These are phyloP conservation scores for Tetrapisispora taiwanensis DNA, from an alignment of 805 yeast species.

Conservation along the genomic window DNA sequence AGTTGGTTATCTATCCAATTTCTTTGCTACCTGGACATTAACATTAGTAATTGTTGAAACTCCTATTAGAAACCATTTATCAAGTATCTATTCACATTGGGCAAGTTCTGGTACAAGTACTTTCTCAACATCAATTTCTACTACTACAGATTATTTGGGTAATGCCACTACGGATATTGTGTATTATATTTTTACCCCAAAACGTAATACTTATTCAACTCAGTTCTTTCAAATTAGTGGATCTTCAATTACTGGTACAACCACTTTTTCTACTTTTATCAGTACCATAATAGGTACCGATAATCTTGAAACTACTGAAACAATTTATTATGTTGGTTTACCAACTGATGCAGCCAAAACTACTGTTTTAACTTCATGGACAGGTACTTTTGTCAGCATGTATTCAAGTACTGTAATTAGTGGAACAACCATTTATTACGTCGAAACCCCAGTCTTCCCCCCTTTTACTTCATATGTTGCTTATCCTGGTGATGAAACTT, in stretches of 20 bases:
- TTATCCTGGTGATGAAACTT: neutral
- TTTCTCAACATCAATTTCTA: constrained; percentile 3
- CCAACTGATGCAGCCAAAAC: neutral
- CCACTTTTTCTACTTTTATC: constrained; percentile 4
- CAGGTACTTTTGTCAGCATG: neutral
- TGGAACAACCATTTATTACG: neutral
- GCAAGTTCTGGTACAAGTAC: constrained; percentile 1
- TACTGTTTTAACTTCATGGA: neutral
- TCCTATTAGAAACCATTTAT: neutral
- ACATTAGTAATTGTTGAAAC: neutral
- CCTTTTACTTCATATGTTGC: neutral
- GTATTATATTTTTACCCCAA: neutral
- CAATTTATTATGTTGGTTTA: neutral
- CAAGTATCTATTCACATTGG: neutral
- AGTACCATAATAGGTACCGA: constrained; percentile 4
- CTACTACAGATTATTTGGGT: constrained; percentile 6
- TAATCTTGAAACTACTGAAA: neutral
- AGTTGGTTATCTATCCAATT: neutral
- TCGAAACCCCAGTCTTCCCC: neutral
- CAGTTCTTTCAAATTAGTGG: constrained; percentile 3
- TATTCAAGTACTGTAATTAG: neutral
- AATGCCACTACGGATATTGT: neutral
- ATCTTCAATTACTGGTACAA: neutral
- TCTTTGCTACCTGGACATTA: neutral
- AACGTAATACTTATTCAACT: neutral